A percentile compares a stretch with the other conserved stretches of the same genome.
These are phyloP conservation scores for Fusarium palustre DNA, from an alignment of 2,329 filamentous ascomycete genomes.

Conservation along the genomic window DNA sequence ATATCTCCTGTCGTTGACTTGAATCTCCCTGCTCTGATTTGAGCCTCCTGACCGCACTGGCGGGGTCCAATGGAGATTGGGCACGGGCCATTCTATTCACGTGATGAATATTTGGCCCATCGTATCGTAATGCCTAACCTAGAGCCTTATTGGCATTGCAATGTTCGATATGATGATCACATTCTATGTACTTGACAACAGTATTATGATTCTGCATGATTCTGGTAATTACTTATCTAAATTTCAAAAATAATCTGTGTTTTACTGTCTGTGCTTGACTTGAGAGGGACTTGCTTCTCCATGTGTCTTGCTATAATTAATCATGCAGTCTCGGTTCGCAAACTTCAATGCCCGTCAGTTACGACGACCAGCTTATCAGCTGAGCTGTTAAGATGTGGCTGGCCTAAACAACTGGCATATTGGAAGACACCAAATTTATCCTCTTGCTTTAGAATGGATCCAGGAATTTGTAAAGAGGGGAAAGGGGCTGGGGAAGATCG, in stretches of 20 bases:
- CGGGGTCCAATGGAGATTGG: constrained; percentile 37
- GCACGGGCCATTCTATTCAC: constrained; percentile 39
- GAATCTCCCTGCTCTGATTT: constrained; percentile 20
- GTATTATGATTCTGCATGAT: neutral
- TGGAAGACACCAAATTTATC: neutral
- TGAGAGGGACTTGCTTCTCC: neutral
- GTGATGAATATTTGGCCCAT: constrained; percentile 20
- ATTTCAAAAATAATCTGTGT: no score
- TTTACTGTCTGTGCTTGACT: neutral
- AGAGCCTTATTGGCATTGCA: neutral
- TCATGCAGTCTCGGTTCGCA: neutral
- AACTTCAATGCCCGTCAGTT: no score
- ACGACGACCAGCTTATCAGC: no score
- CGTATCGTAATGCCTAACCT: constrained; percentile 1
- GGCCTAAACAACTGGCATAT: no score
- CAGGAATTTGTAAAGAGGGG: neutral
- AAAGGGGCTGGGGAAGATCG: neutral
- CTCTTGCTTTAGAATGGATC: neutral
- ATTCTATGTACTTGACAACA: neutral
- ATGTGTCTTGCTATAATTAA: neutral
- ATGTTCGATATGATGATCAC: neutral
- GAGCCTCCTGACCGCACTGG: constrained; percentile 42
- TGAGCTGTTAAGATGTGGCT: no score
- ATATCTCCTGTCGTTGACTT: constrained; percentile 33
- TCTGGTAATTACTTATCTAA: no score